Conservation (phyloP, 2,329 filamentous ascomycete species). For the Kalmusia sp. region DNA sequence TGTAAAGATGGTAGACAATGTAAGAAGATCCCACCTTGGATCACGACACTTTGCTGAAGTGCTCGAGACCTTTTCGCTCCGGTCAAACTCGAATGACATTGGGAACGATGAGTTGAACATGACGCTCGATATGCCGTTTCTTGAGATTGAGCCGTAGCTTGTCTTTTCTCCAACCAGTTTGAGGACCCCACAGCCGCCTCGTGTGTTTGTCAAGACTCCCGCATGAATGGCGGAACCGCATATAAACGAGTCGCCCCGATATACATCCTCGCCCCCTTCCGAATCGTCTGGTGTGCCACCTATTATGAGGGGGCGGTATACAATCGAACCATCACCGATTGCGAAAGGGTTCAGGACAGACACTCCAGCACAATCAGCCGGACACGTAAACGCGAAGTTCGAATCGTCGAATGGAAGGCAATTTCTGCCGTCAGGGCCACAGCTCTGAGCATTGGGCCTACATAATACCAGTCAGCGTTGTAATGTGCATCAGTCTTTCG, state of each 20-base stretch:
- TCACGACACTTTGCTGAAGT: slow-evolving; percentile 36
- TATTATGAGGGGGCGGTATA: slow-evolving; percentile 70
- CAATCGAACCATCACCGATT: slow-evolving; percentile 66
- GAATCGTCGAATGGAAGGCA: slow-evolving; percentile 62
- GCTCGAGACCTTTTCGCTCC: slow-evolving; percentile 16
- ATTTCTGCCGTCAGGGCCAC: slow-evolving; percentile 62
- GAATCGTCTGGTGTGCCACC: slow-evolving; percentile 60
- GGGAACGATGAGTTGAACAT: slow-evolving; percentile 44
- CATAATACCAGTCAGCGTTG: slow-evolving; percentile 18
- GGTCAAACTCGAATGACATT: slow-evolving; percentile 40
- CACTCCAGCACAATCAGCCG: slow-evolving; percentile 58
- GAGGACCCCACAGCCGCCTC: slow-evolving; percentile 44
- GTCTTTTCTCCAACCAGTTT: slow-evolving; percentile 32
- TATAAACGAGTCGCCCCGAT: slow-evolving; percentile 48
- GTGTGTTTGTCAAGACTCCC: slow-evolving; percentile 32
- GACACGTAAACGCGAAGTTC: slow-evolving; percentile 63
- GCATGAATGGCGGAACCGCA: slow-evolving; percentile 47
- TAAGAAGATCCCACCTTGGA: slow-evolving; percentile 42
- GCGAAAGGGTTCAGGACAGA: slow-evolving; percentile 58
- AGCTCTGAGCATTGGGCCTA: slow-evolving; percentile 43
- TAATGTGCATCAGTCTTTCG: neutral
- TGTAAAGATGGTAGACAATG: slow-evolving; percentile 41
- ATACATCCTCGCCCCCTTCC: slow-evolving; percentile 24
- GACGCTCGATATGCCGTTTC: slow-evolving; percentile 42
- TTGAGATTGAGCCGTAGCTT: slow-evolving; percentile 26